Evolutionary conservation across 2,329 filamentous ascomycete genomes (phyloP), one percentile per base, ranked within the genome.

Genomic region (Paraphoma sp.): DNA sequence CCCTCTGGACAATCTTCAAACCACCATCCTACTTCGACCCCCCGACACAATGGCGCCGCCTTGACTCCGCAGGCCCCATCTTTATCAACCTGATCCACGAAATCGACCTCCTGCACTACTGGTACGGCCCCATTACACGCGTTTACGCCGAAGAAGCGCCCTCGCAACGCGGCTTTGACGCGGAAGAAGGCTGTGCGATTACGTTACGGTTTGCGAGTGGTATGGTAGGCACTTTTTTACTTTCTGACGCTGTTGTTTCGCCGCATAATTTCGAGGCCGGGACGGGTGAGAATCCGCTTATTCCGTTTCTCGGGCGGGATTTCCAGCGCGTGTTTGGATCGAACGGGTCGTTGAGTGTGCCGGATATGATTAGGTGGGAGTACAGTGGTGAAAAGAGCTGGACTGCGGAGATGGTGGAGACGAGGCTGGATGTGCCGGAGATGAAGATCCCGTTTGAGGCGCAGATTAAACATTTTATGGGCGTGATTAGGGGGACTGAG

Each of bases 11-110:
- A 0, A 67, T 81, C 0, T 79, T 74, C 56, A 87, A 88, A 57
- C 83, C 84, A 0, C 45, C 64, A 0, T 54, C 72, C 0, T 88
- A 87, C 70, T 87, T 84, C 59, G 74, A 79, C 1, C 60, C 78
- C 0, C 79, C 80, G 0, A 73, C 75, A 0, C 78, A 80, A 40
- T 87, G 85, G 84, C 78, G 83, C 12, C 75, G 78, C 6, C 64
- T 71, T 2, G 70, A 66, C 5, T 68, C 75, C 2, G 81, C 80
- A 1, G 85, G 84, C 0, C 80, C 82, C 0, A 72, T 87, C 7
- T 73, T 83, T 2, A 87, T 87, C 57, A 88, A 87, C 63, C 72
- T 87, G 43, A 80, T 87, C n/a, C 85, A 88, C 63, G 86, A 88
- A 48, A 74, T 87, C 40, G 86, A 87, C 57, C 72, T 86, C 0